Evolutionary conservation across 306 rosid genomes (phyloP).

Genomic region (Pyrus betulifolia): DNA sequence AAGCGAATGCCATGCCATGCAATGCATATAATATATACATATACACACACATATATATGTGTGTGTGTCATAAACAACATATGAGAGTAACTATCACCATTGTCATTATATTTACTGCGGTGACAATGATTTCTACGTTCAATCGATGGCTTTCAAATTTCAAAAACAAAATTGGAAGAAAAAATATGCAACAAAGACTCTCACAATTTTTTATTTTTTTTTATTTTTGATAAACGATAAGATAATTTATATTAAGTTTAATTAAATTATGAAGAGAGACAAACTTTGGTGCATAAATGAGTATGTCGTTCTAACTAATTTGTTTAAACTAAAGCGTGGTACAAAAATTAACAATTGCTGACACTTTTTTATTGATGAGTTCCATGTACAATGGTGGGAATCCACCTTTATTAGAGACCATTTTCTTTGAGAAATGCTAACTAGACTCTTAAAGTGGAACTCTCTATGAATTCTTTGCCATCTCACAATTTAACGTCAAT

Average conservation of each 20-base stretch:
- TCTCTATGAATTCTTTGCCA: rapidly evolving
- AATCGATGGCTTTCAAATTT: conserved; percentile 9
- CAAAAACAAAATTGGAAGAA: background rate
- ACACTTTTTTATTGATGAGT: background rate
- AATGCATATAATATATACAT: no score
- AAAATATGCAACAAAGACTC: background rate
- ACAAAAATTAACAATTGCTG: background rate
- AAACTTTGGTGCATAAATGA: no score
- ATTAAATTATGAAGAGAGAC: no score
- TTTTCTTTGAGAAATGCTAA: no score
- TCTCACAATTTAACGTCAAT: no score
- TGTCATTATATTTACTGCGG: background rate
- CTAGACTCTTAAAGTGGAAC: no score
- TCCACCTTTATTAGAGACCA: background rate
- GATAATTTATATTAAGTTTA: no score
- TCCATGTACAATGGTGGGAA: background rate
- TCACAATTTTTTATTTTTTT: no score
- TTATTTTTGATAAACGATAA: no score
- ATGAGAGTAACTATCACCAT: background rate
- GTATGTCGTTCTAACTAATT: background rate
- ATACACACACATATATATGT: no score
- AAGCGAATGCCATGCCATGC: background rate
- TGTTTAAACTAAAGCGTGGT: no score
- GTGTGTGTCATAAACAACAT: no score
- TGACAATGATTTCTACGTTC: background rate